These are phyloP conservation scores for Penstemon eatonii DNA, from an alignment of 257 asterid species.

Conservation along the genomic window DNA sequence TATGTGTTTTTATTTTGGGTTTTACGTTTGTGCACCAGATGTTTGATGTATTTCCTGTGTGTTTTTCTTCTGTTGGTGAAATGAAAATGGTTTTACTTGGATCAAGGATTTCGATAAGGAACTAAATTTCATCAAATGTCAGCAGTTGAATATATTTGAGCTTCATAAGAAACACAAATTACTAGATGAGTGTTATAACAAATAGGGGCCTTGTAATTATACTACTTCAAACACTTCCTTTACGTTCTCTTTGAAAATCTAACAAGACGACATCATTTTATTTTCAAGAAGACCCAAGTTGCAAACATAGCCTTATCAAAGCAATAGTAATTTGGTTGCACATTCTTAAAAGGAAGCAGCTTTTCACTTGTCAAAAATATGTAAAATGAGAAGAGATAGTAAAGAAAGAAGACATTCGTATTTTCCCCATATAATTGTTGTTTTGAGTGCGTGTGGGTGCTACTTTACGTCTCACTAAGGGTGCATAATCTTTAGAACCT, in stretches of 20 bases:
- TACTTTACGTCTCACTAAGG: background rate
- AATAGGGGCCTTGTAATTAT: no score
- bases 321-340: background rate
- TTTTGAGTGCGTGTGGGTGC: constrained; percentile 5
- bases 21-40: constrained; percentile 35
- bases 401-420: background rate
- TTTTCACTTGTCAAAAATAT: background rate
- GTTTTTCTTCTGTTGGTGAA: constrained; percentile 27
- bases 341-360: background rate
- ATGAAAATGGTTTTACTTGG: background rate
- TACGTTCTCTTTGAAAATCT: no score
- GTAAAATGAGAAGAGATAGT: background rate
- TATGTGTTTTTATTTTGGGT: constrained; percentile 16
- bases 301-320: no score
- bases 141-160: no score
- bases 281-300: no score
- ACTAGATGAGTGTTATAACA: no score
- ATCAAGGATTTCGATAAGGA: background rate
- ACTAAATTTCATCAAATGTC: background rate
- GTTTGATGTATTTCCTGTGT: constrained; percentile 35
- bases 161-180: no score
- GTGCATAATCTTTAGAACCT: background rate
- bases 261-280: no score
- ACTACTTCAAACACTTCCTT: no score
- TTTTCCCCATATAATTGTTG: background rate